These are phyloP conservation scores for Elaeis guineensis DNA, from an alignment of 176 grass and related monocot species.

Conservation along the genomic window DNA sequence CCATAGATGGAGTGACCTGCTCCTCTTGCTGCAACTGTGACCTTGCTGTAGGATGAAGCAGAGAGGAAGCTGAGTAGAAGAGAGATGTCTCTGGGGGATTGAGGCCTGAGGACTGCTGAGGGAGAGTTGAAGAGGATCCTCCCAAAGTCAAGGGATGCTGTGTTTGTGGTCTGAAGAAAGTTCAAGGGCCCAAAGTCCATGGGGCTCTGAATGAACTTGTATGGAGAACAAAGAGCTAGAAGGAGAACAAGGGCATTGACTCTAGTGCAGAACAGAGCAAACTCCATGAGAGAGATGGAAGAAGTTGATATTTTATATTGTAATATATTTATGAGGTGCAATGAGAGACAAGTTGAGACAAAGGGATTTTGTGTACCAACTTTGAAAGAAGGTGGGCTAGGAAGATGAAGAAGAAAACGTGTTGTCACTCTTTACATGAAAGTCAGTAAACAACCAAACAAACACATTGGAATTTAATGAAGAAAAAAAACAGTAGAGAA, in stretches of 20 bases:
- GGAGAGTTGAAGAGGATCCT: constrained; percentile 41
- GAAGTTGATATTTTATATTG: too few relatives aligned
- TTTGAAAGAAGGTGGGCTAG: too few relatives aligned
- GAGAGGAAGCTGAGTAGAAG: constrained; percentile 47
- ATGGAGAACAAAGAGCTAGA: constrained; percentile 37
- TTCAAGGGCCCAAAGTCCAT: constrained; percentile 39
- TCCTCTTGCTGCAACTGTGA: constrained; percentile 53
- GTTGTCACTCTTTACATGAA: too few relatives aligned
- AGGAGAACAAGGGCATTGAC: constrained; percentile 24
- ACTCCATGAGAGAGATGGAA: too few relatives aligned
- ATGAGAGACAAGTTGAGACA: too few relatives aligned
- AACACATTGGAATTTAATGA: too few relatives aligned
- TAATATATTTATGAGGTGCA: too few relatives aligned
- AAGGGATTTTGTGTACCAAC: too few relatives aligned
- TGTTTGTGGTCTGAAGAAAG: constrained; percentile 31
- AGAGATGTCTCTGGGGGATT: constrained; percentile 46
- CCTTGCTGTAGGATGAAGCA: neutral
- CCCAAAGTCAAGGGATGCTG: constrained; percentile 55
- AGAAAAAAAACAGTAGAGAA: too few relatives aligned
- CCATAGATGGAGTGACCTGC: constrained; percentile 75
- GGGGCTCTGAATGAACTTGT: constrained; percentile 72
- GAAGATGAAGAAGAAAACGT: too few relatives aligned
- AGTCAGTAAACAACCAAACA: too few relatives aligned
- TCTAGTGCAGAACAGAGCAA: neutral
- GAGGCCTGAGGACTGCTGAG: constrained; percentile 39